Conservation (phyloP, 768 basidiomycete species). For the Pulveroboletus sp. region DNA sequence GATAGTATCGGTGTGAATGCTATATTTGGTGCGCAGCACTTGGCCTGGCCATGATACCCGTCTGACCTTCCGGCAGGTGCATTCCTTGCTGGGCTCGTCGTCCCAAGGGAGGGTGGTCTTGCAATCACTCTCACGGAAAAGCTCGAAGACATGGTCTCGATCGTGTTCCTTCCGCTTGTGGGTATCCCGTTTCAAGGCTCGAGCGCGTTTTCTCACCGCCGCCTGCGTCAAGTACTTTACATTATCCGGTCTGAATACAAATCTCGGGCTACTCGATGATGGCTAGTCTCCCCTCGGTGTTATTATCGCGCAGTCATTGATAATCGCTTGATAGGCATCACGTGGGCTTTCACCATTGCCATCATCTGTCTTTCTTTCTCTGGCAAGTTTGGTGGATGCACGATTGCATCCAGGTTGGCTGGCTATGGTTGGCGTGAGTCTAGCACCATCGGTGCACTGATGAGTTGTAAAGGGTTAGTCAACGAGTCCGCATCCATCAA, state of each 20-base stretch:
- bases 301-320: not conserved
- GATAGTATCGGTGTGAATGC: conserved; percentile 90
- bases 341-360: conserved; percentile 85
- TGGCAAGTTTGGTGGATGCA: conserved; percentile 89
- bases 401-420: conserved; percentile 57
- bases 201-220: not conserved
- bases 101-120: conserved; percentile 86
- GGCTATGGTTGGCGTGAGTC: conserved; percentile 81
- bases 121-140: conserved; percentile 88
- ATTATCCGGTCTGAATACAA: conserved; percentile 82
- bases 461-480: conserved; percentile 89
- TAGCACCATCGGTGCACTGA: conserved; percentile 80
- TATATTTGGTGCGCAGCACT: conserved; percentile 62
- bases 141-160: conserved; percentile 91
- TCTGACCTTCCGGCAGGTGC: conserved; percentile 45
- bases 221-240: conserved; percentile 74
- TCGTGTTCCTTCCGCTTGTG: conserved; percentile 86
- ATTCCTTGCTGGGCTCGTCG: conserved; percentile 74
- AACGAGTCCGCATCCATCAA: not conserved
- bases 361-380: conserved; percentile 74
- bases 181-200: not conserved
- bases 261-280: conserved; percentile 78
- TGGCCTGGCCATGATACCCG: not conserved
- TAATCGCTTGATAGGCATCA: conserved; percentile 45
- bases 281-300: conserved; percentile 45